These are phyloP conservation scores for Pistacia integerrima DNA, from an alignment of 345 rosid genomes.

Conservation along the genomic window DNA sequence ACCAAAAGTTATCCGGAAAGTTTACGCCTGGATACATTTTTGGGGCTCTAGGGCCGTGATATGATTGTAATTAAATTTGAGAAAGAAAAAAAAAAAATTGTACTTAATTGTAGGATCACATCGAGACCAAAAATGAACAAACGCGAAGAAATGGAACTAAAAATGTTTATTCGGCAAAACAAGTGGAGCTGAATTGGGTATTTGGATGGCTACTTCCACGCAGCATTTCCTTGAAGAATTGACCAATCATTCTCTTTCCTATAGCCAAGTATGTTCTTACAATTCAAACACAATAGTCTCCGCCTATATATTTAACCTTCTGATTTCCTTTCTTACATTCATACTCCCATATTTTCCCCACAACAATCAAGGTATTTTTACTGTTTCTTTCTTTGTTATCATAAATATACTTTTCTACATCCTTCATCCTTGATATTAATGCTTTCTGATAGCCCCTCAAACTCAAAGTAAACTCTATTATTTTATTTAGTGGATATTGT, in stretches of 20 bases:
- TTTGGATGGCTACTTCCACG: background rate
- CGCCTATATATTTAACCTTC: background rate
- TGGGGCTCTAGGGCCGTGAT: no score
- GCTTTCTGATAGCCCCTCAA: no score
- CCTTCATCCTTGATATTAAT: no score
- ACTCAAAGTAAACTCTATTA: no score
- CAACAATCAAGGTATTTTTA: conserved; percentile 27
- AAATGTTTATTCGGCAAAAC: background rate
- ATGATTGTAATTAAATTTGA: no score
- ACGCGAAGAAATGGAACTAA: background rate
- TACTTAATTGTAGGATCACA: background rate
- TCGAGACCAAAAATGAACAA: background rate
- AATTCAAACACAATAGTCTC: conserved; percentile 8
- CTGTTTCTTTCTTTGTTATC: background rate
- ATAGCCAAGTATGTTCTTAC: background rate
- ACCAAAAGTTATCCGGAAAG: background rate
- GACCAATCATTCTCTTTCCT: conserved; percentile 23
- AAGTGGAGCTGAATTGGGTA: background rate
- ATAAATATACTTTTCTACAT: background rate
- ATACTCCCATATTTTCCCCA: background rate
- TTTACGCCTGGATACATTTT: no score
- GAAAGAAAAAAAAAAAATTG: no score
- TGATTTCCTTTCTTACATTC: background rate
- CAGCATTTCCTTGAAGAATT: conserved; percentile 24
- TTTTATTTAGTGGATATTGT: background rate